A percentile compares a stretch with the other conserved stretches of the same genome.
phyloP scores from a whole-genome alignment of 441 rosid species.

The Codiaeum variegatum region DNA sequence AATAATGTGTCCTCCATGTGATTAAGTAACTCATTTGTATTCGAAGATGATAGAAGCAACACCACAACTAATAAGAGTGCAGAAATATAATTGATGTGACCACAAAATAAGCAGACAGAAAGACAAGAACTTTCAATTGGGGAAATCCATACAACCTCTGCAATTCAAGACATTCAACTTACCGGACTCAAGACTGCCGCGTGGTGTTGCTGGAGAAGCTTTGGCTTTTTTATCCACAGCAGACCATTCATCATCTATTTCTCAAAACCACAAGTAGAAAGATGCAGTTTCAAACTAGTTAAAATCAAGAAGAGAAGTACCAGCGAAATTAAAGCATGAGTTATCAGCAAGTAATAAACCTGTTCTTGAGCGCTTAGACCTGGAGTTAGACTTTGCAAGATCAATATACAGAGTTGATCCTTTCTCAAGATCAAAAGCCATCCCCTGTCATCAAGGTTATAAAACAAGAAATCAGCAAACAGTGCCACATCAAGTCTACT shows the following conservation, averaged over 20 bases:
- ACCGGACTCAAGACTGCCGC: constrained; percentile 49
- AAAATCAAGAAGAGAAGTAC: constrained; percentile 3
- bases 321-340: not conserved
- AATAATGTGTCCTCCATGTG: constrained; percentile 52
- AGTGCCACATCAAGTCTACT: not conserved
- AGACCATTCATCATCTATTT: constrained; percentile 58
- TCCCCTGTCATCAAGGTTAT: constrained; percentile 52
- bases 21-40: constrained; percentile 34
- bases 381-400: constrained; percentile 84
- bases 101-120: constrained; percentile 11
- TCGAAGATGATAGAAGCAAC: constrained; percentile 31
- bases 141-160: constrained; percentile 4
- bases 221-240: constrained; percentile 56
- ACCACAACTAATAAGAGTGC: constrained; percentile 19
- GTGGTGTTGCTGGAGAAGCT: constrained; percentile 36
- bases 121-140: constrained; percentile 13
- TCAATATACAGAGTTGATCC: constrained; percentile 68
- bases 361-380: constrained; percentile 74
- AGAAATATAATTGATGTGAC: constrained; percentile 16
- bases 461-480: constrained; percentile 10
- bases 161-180: constrained; percentile 27
- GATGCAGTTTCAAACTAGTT: constrained; percentile 4
- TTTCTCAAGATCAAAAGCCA: constrained; percentile 87
- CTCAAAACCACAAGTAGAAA: constrained; percentile 20
- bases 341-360: constrained; percentile 33